phyloP scores from a whole-genome alignment of 2,329 filamentous ascomycete genomes.

The Calonectria leucothoes region DNA sequence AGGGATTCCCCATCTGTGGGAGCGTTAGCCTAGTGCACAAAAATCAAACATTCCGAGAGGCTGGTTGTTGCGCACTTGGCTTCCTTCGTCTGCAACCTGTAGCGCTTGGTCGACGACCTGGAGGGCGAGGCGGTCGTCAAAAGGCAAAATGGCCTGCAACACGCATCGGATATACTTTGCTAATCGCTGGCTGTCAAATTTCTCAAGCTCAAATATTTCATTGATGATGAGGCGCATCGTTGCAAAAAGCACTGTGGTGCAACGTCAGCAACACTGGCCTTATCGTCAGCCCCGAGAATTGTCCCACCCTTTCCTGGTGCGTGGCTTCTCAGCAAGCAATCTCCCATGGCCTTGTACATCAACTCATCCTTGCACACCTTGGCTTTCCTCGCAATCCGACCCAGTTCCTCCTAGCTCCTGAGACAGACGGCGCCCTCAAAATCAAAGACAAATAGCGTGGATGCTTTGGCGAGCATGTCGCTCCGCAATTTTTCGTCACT shows the following conservation, averaged over 20 bases:
- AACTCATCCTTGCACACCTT: constrained; percentile 55
- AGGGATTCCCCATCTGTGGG: constrained; percentile 54
- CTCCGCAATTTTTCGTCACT: constrained; percentile 56
- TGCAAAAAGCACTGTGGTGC: constrained; percentile 57
- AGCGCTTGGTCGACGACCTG: constrained; percentile 74
- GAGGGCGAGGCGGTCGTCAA: constrained; percentile 66
- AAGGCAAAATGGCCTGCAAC: constrained; percentile 73
- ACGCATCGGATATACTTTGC: constrained; percentile 84
- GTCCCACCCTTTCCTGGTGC: constrained; percentile 61
- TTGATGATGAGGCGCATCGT: constrained; percentile 77
- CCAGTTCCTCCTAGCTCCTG: constrained; percentile 74
- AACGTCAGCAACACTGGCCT: background rate
- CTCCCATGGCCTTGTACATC: constrained; percentile 73
- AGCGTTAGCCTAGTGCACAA: background rate
- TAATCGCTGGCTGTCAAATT: constrained; percentile 69
- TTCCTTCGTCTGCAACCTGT: constrained; percentile 62
- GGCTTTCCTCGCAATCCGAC: constrained; percentile 67
- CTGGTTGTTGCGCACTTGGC: constrained; percentile 50
- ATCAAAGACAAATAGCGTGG: constrained; percentile 78
- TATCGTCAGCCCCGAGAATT: constrained; percentile 9
- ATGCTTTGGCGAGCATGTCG: constrained; percentile 72
- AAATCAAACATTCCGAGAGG: constrained; percentile 20
- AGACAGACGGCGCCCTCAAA: constrained; percentile 80
- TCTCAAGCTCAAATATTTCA: constrained; percentile 68
- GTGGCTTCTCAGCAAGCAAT: constrained; percentile 68